phyloP scores from a whole-genome alignment of 495 filamentous ascomycete genomes.

The Podospora didyma region DNA sequence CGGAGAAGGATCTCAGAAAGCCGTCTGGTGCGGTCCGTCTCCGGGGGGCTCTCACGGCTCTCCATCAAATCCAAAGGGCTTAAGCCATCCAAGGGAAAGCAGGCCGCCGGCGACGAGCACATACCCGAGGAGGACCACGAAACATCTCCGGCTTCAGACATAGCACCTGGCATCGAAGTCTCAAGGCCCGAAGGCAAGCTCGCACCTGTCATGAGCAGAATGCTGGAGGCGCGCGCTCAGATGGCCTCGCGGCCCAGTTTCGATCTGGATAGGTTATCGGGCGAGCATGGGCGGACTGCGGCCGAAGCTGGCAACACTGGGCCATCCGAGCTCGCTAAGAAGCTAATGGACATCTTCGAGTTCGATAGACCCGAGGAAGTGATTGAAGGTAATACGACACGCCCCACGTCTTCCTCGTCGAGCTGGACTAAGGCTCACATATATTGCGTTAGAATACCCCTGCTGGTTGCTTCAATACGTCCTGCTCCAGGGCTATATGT shows the following conservation, averaged over 20 bases:
- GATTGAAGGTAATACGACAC: constrained; percentile 62
- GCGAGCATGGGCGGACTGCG: constrained; percentile 22
- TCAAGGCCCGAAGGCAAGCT: constrained; percentile 32
- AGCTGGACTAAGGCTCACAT: constrained; percentile 9
- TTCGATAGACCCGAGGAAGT: constrained; percentile 83
- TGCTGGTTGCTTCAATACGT: constrained; percentile 94
- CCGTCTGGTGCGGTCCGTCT: constrained; percentile 55
- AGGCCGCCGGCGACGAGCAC: constrained; percentile 15
- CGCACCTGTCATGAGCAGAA: constrained; percentile 75
- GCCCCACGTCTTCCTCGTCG: not conserved
- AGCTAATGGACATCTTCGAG: constrained; percentile 83
- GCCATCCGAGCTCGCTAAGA: constrained; percentile 54
- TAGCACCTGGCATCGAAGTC: constrained; percentile 26
- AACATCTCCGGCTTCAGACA: constrained; percentile 1
- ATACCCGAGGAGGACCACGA: constrained; percentile 19
- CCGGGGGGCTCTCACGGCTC: constrained; percentile 39
- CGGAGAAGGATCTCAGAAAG: constrained; percentile 58
- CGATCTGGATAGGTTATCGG: constrained; percentile 41
- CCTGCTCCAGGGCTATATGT: constrained; percentile 92
- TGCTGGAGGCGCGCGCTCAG: constrained; percentile 75
- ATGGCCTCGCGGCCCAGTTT: constrained; percentile 53
- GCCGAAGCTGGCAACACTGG: constrained; percentile 32
- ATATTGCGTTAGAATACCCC: constrained; percentile 76
- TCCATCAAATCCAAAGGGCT: constrained; percentile 33
- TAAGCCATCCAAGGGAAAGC: constrained; percentile 26